Evolutionary conservation across 495 filamentous ascomycete species (phyloP), one percentile per base, ranked within the genome.

Genomic region (Hypomontagnella monticulosa): DNA sequence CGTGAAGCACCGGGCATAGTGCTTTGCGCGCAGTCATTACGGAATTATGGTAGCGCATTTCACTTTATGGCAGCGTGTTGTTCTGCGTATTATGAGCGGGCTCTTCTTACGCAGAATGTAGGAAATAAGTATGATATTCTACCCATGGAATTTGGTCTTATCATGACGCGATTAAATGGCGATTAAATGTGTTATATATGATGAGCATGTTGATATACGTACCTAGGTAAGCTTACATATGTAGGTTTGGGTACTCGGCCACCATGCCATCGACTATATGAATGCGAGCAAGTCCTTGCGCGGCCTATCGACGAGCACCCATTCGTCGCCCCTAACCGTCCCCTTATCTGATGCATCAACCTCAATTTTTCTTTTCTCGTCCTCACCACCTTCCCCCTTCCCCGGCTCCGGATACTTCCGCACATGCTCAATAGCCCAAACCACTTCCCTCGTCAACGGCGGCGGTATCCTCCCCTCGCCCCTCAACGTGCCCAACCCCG

Each of bases 371-470:
- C 38, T 54, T 27, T 16, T 41, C 15, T 64, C 50, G 30, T 15
- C 15, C 41, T 18, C 16, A 11, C 42, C 53, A 14, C 46, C 50
- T 15, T 68, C 57, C 37, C 55, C 64, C 36, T 73, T 75, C 27
- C 67, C 78, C 4, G 75, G 78, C 66, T 77, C 75, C 27, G 81
- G 79, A 64, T 83, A 84, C 63, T 84, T 84, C 52, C 63, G 74
- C 11, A 82, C 16, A 74, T 84, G 68, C 61, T 82, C 77, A 43
- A 84, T 69, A 1, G 81, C 81, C 80, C 80, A 83, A 16, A 77
- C 61, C 46, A 79, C 43, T 15, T 79, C 76, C 51, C 68, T 58
- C 10, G 72, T 74, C 33, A 83, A 46, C 18, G 75, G 71, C n/a
- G 81, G 81, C 66, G 80, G 81, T 9, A 70, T 57, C 66, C 75